A percentile compares a stretch with the other conserved stretches of the same genome.
phyloP scores from a whole-genome alignment of 257 asterid species.

The Lycium barbarum region DNA sequence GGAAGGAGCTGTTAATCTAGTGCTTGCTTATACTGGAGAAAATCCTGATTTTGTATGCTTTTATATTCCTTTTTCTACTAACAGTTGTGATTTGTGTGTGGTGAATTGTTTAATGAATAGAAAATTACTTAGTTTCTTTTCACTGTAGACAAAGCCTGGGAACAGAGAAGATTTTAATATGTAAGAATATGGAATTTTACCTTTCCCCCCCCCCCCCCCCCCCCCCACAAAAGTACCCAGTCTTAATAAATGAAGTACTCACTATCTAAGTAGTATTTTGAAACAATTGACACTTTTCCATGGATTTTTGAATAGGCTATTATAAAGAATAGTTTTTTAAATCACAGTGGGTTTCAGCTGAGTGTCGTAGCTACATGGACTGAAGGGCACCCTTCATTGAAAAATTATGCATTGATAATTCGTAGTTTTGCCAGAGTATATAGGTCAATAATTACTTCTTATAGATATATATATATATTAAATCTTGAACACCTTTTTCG shows the following conservation, averaged over 20 bases:
- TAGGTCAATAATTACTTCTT: no score
- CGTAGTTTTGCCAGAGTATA: no score
- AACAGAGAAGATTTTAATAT: not conserved
- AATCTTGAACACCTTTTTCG: no score
- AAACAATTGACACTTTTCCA: not conserved
- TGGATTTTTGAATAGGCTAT: not conserved
- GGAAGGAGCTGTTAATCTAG: slow-evolving; percentile 53
- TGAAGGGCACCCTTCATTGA: no score
- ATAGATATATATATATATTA: no score
- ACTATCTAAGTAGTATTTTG: not conserved
- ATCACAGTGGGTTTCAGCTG: not conserved
- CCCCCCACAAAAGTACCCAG: not conserved
- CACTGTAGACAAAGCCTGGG: not conserved
- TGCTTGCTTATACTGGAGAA: slow-evolving; percentile 11
- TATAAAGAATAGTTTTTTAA: not conserved
- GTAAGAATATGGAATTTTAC: slow-evolving; percentile 6
- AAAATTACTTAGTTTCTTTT: not conserved
- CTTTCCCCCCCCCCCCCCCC: not conserved
- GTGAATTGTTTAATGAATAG: not conserved
- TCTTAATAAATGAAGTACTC: not conserved
- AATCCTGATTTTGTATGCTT: slow-evolving; percentile 2
- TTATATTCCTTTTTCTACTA: not conserved
- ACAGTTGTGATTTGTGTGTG: not conserved
- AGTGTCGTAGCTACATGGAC: no score
- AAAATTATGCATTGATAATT: no score